Evolutionary conservation across 2,329 filamentous ascomycete species (phyloP), one percentile per base, ranked within the genome.

Genomic region (Calonectria pseudoturangicola): DNA sequence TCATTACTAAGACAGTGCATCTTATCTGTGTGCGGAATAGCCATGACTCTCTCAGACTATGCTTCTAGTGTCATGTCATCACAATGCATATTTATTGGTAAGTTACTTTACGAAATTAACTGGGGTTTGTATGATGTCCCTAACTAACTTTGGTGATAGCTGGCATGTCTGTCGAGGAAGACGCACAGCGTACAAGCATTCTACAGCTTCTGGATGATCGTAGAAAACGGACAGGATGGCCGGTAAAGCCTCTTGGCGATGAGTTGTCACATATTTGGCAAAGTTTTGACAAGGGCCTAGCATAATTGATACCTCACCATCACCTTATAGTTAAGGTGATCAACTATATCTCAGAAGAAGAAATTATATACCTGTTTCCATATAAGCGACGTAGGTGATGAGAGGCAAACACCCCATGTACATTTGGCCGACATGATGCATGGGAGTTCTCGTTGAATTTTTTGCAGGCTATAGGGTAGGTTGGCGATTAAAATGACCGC

Each of bases 1-100:
- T 63, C 72, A 33, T 74, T 73, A 2, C 63, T 81, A 1, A 74
- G 74, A 6, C 67, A 76, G 21, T 75, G 76, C 1, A 74, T 79
- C 0, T 70, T 74, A 6, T 77, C 70, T 0, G 87, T 89, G 8
- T 88, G 87, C 66, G 88, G 88, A 1, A 87, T 89, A 66, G 87
- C 87, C 0, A 82, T 87, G 77, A 84, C 84, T 65, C 76, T 84
- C 13, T 81, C 76, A 0, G 85, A 86, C 15, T 81, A 84, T 51
- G 82, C 83, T 7, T 85, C 82, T 2, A 82, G 83, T 27, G 75
- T 87, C 4, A 82, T 86, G 74, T 86, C 82, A 2, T 84, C 84
- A 3, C 85, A 87, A 71, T 87, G 84, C 65, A 76, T 87, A 1
- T 87, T 66, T 18, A 73, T 73, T 25, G 71, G 67, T 73, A 68